Evolutionary conservation across 768 basidiomycete genomes (phyloP).

Genomic region (Termitomyces sp.): DNA sequence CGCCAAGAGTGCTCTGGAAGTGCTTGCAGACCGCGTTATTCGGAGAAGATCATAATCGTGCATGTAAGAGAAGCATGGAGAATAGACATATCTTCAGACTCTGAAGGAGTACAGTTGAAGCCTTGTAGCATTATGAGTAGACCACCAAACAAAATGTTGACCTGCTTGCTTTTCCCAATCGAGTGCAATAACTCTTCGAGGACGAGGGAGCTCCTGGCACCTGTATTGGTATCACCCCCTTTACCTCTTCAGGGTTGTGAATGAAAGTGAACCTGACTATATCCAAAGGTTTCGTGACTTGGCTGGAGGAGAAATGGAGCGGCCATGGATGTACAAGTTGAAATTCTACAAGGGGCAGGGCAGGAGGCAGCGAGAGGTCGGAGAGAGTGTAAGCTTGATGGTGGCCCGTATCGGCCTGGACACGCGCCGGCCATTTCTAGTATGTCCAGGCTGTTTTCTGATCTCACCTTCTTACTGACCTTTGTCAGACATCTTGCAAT

Average conservation of each 20-base stretch:
- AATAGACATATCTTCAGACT: neutral
- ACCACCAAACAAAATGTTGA: neutral
- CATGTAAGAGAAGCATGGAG: neutral
- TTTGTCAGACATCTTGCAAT: slow-evolving; percentile 75
- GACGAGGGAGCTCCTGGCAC: too few relatives aligned
- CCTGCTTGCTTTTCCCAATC: neutral
- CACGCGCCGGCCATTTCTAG: slow-evolving; percentile 72
- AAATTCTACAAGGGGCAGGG: slow-evolving; percentile 64
- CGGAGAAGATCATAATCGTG: slow-evolving; percentile 37
- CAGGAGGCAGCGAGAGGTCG: slow-evolving; percentile 74
- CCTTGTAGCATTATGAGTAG: too few relatives aligned
- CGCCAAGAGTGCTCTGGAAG: slow-evolving; percentile 73
- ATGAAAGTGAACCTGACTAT: neutral
- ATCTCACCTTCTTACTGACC: neutral
- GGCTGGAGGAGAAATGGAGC: slow-evolving; percentile 76
- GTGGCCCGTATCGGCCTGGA: slow-evolving; percentile 79
- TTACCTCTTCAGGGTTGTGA: too few relatives aligned
- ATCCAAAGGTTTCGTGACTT: slow-evolving; percentile 1
- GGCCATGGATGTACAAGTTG: slow-evolving; percentile 89
- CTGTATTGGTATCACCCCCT: too few relatives aligned
- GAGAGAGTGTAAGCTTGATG: slow-evolving; percentile 78
- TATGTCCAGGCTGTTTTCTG: slow-evolving; percentile 21
- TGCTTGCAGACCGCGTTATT: slow-evolving; percentile 73
- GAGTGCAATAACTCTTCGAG: neutral
- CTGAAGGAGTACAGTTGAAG: neutral